Evolutionary conservation across 2,329 filamentous ascomycete genomes (phyloP), one percentile per base, ranked within the genome.

Genomic region (Coniella vitis): DNA sequence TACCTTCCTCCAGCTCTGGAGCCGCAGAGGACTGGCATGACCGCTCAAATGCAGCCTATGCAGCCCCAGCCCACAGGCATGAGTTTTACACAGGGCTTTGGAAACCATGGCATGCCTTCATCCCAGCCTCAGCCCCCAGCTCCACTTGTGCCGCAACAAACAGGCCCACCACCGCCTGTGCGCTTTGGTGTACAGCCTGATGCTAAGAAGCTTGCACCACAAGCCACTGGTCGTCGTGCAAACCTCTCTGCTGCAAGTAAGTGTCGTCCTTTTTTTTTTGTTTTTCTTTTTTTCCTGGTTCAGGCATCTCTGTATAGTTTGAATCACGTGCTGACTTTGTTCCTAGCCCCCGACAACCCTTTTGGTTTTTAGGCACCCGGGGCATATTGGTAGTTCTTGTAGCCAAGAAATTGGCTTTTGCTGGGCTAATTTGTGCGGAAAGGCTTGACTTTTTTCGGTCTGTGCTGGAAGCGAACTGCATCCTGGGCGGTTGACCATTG

Each of bases 191-290:
- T 95, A 32, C 76, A 79, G 49, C 72, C 75, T 22, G 80, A 83
- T 42, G 72, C 81, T 25, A 89, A 90, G 68, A 93, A 87, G 66
- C 70, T 97, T 59, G 76, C 79, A 53, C 83, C 90, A 25, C 93
- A 97, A 70, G 78, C 89, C 22, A 98, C 93, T 7, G 93, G 93
- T 55, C 76, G 86, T 60, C 83, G 87, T 72, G 93, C 93, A 49
- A 96, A 97, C 65, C 76, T 98, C 57, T 78, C 87, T 45, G 87
- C 94, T 81, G 93, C 93, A 62, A 98, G 91, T 97, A 84, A 86
- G 91, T 90, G 50, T 14, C 4, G 17, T 12, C 5, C 9, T 3
- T 4, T 4, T 19, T n/a, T n/a, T n/a, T n/a, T n/a, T n/a, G n/a
- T n/a, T n/a, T n/a, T n/a, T n/a, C n/a, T n/a, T n/a, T 2, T 14